Percentiles rank a stretch among this genome's conserved stretches.
Evolutionary conservation across 305 asterid genomes (phyloP).

Genomic region (Fraxinus albicans): DNA sequence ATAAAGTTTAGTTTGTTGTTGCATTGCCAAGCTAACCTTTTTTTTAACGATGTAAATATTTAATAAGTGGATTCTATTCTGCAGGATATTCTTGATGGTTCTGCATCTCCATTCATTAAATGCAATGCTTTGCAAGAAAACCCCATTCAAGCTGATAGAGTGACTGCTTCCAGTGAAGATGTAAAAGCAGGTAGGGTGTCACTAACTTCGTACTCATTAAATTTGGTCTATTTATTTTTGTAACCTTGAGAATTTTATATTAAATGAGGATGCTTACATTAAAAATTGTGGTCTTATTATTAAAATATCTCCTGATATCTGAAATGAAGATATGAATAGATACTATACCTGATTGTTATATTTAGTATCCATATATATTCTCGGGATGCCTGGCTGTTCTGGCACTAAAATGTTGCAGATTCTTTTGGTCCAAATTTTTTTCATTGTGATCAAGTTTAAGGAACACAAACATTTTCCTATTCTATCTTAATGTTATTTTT

Average conservation of each 20-base stretch:
- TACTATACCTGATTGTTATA: neutral
- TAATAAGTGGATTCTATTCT: neutral
- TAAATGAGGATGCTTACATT: neutral
- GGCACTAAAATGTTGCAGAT: neutral
- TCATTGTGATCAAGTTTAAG: neutral
- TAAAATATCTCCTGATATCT: neutral
- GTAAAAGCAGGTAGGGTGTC: neutral
- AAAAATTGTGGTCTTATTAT: neutral
- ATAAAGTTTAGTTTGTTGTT: neutral
- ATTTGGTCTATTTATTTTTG: neutral
- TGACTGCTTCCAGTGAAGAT: neutral
- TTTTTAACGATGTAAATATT: neutral
- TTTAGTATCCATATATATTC: neutral
- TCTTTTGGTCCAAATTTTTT: neutral
- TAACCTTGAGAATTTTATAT: neutral
- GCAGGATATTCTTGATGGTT: neutral
- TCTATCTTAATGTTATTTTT: neutral
- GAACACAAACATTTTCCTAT: neutral
- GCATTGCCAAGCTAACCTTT: neutral
- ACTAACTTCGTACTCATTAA: neutral
- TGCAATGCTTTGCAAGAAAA: neutral
- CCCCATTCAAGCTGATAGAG: neutral
- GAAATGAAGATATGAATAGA: neutral
- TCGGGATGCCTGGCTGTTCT: neutral
- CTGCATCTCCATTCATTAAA: neutral